A percentile compares a stretch with the other conserved stretches of the same genome.
Evolutionary conservation across 768 basidiomycete genomes (phyloP).

Genomic region (Myochromella boudieri): DNA sequence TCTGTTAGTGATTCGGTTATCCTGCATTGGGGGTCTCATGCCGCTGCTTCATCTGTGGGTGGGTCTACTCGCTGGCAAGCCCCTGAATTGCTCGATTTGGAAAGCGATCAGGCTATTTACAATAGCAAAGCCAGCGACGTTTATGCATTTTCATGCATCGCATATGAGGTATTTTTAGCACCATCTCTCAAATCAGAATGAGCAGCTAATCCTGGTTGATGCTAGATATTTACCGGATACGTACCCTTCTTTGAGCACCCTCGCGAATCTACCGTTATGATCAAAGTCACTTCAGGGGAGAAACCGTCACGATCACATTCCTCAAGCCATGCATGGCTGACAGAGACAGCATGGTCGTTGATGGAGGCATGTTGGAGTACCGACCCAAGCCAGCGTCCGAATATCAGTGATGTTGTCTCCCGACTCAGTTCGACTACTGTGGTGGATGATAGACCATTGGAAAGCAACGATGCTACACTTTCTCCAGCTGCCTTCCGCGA

Average conservation of each 20-base stretch:
- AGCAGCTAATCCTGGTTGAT: not conserved
- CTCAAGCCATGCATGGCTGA: constrained; percentile 3
- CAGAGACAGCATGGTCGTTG: not conserved
- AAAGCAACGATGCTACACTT: not conserved
- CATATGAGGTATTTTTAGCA: not conserved
- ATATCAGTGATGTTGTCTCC: not conserved
- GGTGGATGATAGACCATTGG: not conserved
- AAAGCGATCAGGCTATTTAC: not conserved
- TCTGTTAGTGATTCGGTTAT: not conserved
- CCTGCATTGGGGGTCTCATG: not conserved
- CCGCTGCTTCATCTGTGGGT: not conserved
- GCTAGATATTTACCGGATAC: constrained; percentile 6
- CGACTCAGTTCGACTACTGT: not conserved
- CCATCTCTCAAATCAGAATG: not conserved
- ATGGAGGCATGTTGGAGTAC: constrained; percentile 3
- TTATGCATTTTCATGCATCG: not conserved
- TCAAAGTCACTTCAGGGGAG: not conserved
- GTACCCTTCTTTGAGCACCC: constrained; percentile 3
- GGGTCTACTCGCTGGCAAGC: not conserved
- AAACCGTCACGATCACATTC: constrained; percentile 3
- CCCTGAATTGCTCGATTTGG: not conserved
- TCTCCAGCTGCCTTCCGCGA: not conserved
- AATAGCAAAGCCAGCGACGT: not conserved
- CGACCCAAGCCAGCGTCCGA: not conserved
- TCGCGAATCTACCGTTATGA: not conserved